Evolutionary conservation across 306 rosid species (phyloP), one percentile per base, ranked within the genome.

Genomic region (Abrus precatorius): DNA sequence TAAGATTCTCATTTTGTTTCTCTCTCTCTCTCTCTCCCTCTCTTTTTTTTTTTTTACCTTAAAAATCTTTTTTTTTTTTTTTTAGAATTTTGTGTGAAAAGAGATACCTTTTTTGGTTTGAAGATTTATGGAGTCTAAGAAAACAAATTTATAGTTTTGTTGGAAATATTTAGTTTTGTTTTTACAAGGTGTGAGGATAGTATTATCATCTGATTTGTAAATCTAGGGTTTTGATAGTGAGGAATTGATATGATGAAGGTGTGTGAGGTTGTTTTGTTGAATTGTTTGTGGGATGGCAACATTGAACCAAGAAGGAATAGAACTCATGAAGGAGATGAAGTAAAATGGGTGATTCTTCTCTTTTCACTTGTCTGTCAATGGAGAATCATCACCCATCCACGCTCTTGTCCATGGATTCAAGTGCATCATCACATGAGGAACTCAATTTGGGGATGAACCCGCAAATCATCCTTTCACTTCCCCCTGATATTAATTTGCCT

Each of bases 161-260:
- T 20, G 20, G 20, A 20, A 76, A 48, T 59, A 28, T 52, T 29
- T 79, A 70, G 29, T 5, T 1, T 6, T n/a, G 79, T 29, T 50
- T 20, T 56, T 55, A 6, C 38, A 78, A 78, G 86, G 69, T 80
- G 91, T 83, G 84, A 71, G 89, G 86, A 86, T 77, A 70, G 74
- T 13, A 7, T 53, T 29, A 14, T 34, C 62, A 62, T 87, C 40
- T 87, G 89, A 73, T 87, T 89, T 84, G 68, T 84, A 64, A 87
- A 89, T 80, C 78, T 85, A 90, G 93, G 89, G 88, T 81, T 86
- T 91, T 88, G 89, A 90, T 90, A 90, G 92, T 82, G 93, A 93
- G 65, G 94, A 88, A 88, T 85, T 89, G 87, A 86, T 81, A 63
- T 76, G 85, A 77, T 78, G 86, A 69, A 79, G 88, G 86, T 90